phyloP scores from a whole-genome alignment of 2,329 filamentous ascomycete species.

The Fusarium tjaetaba region DNA sequence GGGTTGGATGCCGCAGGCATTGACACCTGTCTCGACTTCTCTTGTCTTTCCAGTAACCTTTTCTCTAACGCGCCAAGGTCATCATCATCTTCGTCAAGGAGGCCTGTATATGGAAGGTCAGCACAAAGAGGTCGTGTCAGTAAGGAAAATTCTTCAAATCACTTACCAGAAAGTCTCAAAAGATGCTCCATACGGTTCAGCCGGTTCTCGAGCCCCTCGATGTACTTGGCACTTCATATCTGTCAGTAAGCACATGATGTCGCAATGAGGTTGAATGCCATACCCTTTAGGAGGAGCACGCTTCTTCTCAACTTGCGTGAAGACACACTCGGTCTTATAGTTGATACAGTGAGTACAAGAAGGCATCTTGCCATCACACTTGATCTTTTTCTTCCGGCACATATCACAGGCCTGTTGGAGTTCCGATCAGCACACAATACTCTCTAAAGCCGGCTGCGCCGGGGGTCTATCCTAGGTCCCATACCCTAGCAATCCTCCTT shows the following conservation, averaged over 20 bases:
- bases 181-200: slow-evolving; percentile 96
- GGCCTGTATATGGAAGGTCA: slow-evolving; percentile 57
- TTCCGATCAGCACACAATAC: slow-evolving; percentile 26
- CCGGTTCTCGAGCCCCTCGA: slow-evolving; percentile 94
- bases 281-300: slow-evolving; percentile 96
- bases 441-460: background rate
- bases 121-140: background rate
- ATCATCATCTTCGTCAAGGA: slow-evolving; percentile 87
- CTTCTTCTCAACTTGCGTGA: slow-evolving; percentile 99
- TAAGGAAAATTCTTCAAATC: background rate
- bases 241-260: slow-evolving; percentile 32
- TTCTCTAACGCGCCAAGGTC: slow-evolving; percentile 90
- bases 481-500: slow-evolving; percentile 86
- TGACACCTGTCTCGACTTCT: slow-evolving; percentile 61
- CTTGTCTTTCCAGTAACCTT: slow-evolving; percentile 68
- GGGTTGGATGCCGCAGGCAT: slow-evolving; percentile 59
- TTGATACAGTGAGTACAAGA: slow-evolving; percentile 96
- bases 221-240: slow-evolving; percentile 84
- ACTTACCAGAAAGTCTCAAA: slow-evolving; percentile 78
- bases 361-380: slow-evolving; percentile 96
- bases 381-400: slow-evolving; percentile 97
- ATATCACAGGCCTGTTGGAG: slow-evolving; percentile 83
- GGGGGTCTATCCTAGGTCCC: slow-evolving; percentile 39
- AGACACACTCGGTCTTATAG: slow-evolving; percentile 97
- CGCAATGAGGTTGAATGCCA: slow-evolving; percentile 34